phyloP scores from a whole-genome alignment of 345 rosid genomes.

The Clausena lansium region DNA sequence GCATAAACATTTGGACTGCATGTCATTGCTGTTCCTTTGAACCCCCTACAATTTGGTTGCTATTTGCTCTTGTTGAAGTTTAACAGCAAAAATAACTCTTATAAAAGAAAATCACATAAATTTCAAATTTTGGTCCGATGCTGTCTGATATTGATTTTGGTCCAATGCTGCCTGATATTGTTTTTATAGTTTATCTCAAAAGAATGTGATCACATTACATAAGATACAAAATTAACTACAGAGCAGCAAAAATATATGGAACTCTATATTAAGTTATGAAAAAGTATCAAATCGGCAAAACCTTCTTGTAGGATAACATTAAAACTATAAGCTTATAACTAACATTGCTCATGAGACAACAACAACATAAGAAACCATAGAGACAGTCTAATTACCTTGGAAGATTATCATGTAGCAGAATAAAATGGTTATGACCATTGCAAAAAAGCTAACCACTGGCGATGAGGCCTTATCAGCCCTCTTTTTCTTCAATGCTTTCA shows the following conservation, averaged over 20 bases:
- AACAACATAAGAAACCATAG: background rate
- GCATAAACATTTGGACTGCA: background rate
- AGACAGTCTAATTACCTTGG: constrained; percentile 24
- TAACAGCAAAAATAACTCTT: background rate
- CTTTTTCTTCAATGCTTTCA: constrained; percentile 25
- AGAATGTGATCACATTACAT: background rate
- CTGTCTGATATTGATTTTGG: background rate
- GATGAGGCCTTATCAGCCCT: constrained; percentile 27
- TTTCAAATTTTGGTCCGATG: background rate
- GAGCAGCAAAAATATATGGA: background rate
- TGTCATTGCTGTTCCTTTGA: background rate
- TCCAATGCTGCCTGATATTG: background rate
- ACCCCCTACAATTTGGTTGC: background rate
- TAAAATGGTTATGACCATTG: constrained; percentile 30
- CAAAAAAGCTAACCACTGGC: constrained; percentile 15
- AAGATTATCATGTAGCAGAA: constrained; percentile 31
- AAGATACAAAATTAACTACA: background rate
- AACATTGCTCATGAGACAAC: background rate
- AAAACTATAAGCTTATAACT: background rate
- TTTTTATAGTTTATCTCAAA: background rate
- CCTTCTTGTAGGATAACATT: background rate
- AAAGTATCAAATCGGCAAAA: background rate
- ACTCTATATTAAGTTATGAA: background rate
- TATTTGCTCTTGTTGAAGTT: background rate
- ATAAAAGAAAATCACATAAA: background rate